Percentiles rank a stretch among this genome's conserved stretches.
phyloP scores from a whole-genome alignment of 108 stramenopile species.

The Discostella stelligeroides region DNA sequence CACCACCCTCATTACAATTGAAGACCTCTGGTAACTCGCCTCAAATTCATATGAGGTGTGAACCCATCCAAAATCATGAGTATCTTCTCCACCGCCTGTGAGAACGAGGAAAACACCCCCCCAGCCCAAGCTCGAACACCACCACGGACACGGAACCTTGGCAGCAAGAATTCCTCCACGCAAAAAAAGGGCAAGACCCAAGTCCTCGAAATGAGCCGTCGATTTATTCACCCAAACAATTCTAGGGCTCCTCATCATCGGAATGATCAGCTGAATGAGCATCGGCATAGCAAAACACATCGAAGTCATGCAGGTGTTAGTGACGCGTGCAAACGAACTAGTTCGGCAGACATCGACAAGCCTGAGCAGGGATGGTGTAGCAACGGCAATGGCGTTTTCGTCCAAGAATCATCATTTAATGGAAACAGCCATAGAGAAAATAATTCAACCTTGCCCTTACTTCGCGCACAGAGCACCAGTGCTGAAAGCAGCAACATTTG shows the following conservation, averaged over 20 bases:
- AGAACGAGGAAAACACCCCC: conserved; percentile 28
- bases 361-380: conserved; percentile 15
- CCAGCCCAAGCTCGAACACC: not conserved
- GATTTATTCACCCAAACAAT: conserved; percentile 2
- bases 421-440: not conserved
- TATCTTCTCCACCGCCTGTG: conserved; percentile 17
- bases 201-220: conserved; percentile 20
- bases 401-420: conserved; percentile 8
- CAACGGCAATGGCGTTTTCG: conserved; percentile 17
- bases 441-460: too few species aligned
- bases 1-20: too few species aligned
- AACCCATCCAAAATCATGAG: not conserved
- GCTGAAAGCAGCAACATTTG: not conserved
- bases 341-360: conserved; percentile 5
- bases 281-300: not conserved
- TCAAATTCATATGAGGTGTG: not conserved
- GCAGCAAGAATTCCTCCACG: not conserved
- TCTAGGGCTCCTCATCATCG: not conserved
- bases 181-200: not conserved
- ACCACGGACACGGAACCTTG: not conserved
- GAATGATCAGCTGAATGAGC: not conserved
- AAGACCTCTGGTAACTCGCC: not conserved
- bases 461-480: not conserved
- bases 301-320: not conserved
- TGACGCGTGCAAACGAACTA: conserved; percentile 4